These are phyloP conservation scores for Cinnamomum micranthum DNA, from an alignment of 164 flowering plant species.

Conservation along the genomic window DNA sequence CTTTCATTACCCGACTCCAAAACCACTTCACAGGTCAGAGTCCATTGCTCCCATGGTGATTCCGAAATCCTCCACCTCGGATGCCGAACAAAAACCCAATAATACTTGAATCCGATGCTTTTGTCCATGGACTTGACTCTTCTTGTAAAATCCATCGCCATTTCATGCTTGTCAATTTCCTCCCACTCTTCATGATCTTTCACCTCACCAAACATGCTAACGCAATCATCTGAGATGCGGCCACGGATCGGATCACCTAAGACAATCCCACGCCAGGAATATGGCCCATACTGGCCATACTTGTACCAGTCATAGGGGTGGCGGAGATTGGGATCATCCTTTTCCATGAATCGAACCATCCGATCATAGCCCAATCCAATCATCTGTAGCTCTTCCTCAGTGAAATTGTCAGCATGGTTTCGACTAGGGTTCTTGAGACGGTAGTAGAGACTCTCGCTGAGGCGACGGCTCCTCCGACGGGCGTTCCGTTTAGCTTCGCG, in stretches of 20 bases:
- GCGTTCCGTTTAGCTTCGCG: conserved; percentile 58
- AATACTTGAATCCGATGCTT: conserved; percentile 48
- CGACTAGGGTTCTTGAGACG: conserved; percentile 70
- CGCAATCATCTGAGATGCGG: conserved; percentile 61
- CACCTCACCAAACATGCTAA: conserved; percentile 58
- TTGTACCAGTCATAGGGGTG: conserved; percentile 97
- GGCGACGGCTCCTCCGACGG: conserved; percentile 39
- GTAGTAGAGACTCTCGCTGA: conserved; percentile 71
- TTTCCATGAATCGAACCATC: conserved; percentile 85
- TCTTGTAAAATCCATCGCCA: conserved; percentile 54
- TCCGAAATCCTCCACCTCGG: conserved; percentile 77
- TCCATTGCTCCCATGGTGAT: conserved; percentile 94
- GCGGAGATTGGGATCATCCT: conserved; percentile 75
- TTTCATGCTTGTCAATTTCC: conserved; percentile 71
- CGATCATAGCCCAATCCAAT: conserved; percentile 91
- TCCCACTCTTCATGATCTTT: conserved; percentile 86
- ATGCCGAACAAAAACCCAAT: conserved; percentile 89
- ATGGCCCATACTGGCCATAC: conserved; percentile 91
- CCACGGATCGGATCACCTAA: conserved; percentile 84
- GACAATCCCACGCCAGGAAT: conserved; percentile 87
- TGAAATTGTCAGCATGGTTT: conserved; percentile 66
- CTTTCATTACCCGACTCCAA: conserved; percentile 63
- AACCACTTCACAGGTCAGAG: conserved; percentile 68
- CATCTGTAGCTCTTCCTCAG: conserved; percentile 72
- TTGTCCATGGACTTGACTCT: conserved; percentile 47